Base-by-base conservation (phyloP, 176 grass and related monocot species). In the Canna indica region DNA sequence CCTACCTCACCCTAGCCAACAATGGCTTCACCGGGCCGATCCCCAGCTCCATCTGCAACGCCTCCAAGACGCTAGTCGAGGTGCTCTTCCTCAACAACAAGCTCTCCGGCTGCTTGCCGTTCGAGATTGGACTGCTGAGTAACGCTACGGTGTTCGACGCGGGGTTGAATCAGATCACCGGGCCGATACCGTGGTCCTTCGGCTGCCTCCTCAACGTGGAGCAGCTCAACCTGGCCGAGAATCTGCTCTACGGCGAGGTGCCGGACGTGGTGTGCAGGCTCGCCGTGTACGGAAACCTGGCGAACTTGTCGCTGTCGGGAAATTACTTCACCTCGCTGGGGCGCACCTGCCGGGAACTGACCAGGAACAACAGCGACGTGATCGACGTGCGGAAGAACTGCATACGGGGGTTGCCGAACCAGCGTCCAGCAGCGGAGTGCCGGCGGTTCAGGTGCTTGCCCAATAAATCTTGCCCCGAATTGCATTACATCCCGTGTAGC, bases 331-430 rank as follows among this genome's bases (percentile, higher is more conserved):
- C 71, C 33, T 44, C 24, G 35, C 35, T 73, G 52, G 71, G 54
- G 0, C 1, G 1, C 7, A 28, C 48, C 28, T 73, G 71, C 71
- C 60, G n/a, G 71, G 36, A 73, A n/a, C 15, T 73, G 34, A 7
- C 60, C 14, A 45, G 29, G 24, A 60, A 33, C 10, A 22, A 28
- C 14, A 38, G 18, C 13, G 24, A 41, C 22, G 35, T 73, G 35
- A 33, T 73, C 53, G 71, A 73, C 71, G 71, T 73, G 52, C 33
- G 71, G 36, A 33, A 28, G 20, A 73, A 73, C 71, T 73, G 71
- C 71, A 73, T 73, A 6, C n/a, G 7, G 34, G 20, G 71, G 35
- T 22, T 73, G 22, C 35, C 71, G 50, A 2, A 71, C 0, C 69
- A 71, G 30, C 45, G 69, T 15, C 29, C 28, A 46, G 16, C 28